Base-by-base conservation (phyloP, 1,284 basidiomycete genomes). In the Omphalotus olearius region DNA sequence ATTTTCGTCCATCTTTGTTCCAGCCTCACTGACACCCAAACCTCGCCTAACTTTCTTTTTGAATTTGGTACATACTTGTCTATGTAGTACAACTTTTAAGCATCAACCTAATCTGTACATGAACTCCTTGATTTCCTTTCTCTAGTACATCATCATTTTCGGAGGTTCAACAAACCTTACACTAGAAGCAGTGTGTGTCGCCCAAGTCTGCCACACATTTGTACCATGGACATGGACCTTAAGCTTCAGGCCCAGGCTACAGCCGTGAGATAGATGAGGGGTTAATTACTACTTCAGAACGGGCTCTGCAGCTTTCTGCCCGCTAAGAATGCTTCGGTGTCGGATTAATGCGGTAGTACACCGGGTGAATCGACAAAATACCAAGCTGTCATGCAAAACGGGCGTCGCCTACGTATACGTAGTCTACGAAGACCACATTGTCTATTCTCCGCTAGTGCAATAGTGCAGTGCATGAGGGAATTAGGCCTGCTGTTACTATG, bases 301-400 rank as follows among this genome's bases (percentile, higher is more conserved):
- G n/a, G 80, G 82, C 44, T 95, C 93, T 20, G 91, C 93, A 37
- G 93, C 92, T 63, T 85, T 91, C 73, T 91, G 83, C 30, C 84
- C 96, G 96, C 95, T 18, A 99, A 74, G 68, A 88, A 98, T 7
- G 95, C 96, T 66, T 99, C 95, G 0, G 96, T 98, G 65, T 99
- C 96, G 0, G 93, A 97, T 66, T 99, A n/a, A n/a, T n/a, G 97
- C 0, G 96, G 96, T 26, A 99, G 79, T 6, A 99, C 94, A 42
- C 96, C 96, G 0, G 95, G 93, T 6, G 95, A 98, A 49, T 96
- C 97, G 55, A 99, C 96, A 57, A 99, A 86, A 66, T 99, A 99
- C 96, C 96, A 99, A 7, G 96, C 95, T 9, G 96, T 98, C 33
- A 99, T 2, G 96, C 96, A 66, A 99, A 99, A 69, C 95, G 98